Conservation (phyloP, 1,284 basidiomycete genomes). For the Marasmius fiardii region DNA sequence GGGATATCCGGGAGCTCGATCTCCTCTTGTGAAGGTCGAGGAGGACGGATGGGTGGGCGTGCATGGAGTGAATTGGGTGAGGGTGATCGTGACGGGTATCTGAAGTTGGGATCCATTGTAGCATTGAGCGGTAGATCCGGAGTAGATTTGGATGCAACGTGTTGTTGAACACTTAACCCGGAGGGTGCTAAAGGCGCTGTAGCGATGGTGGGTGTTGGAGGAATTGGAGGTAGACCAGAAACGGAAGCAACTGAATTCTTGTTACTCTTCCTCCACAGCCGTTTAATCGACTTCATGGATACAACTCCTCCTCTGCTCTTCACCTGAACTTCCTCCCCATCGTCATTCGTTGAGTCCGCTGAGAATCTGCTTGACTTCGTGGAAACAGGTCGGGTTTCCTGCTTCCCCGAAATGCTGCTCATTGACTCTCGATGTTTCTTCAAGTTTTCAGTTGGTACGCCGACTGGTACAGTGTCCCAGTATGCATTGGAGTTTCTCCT, state of each 20-base stretch:
- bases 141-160: conserved; percentile 4
- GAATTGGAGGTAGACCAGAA: conserved; percentile 22
- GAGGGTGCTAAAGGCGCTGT: conserved; percentile 13
- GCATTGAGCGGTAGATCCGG: not conserved
- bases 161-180: conserved; percentile 1
- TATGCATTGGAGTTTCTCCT: conserved; percentile 25
- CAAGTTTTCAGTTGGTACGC: conserved; percentile 3
- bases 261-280: conserved; percentile 71
- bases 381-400: conserved; percentile 19
- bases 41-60: conserved; percentile 28
- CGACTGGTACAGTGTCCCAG: conserved; percentile 33
- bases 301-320: not conserved
- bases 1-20: conserved; percentile 35
- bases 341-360: conserved; percentile 56
- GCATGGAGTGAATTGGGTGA: conserved; percentile 1
- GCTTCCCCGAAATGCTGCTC: conserved; percentile 13
- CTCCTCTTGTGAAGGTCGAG: conserved; percentile 36
- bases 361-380: conserved; percentile 67
- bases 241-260: conserved; percentile 39
- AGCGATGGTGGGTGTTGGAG: conserved; percentile 23
- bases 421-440: conserved; percentile 18
- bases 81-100: not conserved
- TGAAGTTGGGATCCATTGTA: not conserved
- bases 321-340: conserved; percentile 17
- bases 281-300: conserved; percentile 62